Base-by-base conservation (phyloP, 495 filamentous ascomycete genomes). In the Xylaria nigripes region DNA sequence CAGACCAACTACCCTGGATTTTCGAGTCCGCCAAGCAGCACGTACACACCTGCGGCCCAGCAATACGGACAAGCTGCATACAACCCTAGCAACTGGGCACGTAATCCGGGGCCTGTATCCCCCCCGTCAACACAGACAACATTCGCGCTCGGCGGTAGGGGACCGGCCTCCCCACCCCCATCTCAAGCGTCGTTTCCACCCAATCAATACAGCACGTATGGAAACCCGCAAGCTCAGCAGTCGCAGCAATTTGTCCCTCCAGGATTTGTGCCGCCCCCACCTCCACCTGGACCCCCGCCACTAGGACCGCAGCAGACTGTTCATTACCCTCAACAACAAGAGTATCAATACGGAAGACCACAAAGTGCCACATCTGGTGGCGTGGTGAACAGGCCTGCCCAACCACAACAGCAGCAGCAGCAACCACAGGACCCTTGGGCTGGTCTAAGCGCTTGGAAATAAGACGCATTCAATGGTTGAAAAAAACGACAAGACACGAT, bases 251-350 rank as follows among this genome's bases (percentile, higher is more conserved):
- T 76, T 45, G 75, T 92, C 58, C 89, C 89, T 29, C 81, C 82
- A 16, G 90, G 90, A 16, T 96, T 95, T 66, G 81, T 95, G 34
- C 92, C 91, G 1, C 92, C 92, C 1, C 92, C 92, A 8, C 92
- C 92, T 18, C 92, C 92, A 0, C 87, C 86, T 2, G 87, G 85
- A 12, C 89, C 88, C 8, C 86, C 88, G 32, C 86, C 88, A 36
- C 72, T 82, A 40, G 83, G 85, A 0, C 83, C 79, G 16, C 89
- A 90, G 59, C 82, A 84, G 46, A 83, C 76, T 12, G 76, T 80
- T 19, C 78, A 77, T 48, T 73, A 73, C 40, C 76, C 79, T 18
- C 76, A 80, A 60, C 68, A 66, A 45, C 67, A 65, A 45, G 68
- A 71, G 32, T 68, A 73, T 54, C 62, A 68, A 18, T 67, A 72